Conservation (phyloP, 805 yeast species). For the Monosporozyma aerobia region DNA sequence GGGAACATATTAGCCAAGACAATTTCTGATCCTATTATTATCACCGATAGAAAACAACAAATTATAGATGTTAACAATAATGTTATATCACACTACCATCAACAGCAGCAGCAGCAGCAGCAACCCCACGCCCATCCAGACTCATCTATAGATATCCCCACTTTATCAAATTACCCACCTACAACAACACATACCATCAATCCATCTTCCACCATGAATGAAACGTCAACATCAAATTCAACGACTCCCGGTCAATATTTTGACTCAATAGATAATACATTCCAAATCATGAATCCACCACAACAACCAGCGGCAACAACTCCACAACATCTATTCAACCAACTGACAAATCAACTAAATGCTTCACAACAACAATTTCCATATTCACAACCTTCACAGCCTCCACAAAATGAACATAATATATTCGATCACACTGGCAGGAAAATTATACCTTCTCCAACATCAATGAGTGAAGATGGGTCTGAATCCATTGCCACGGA, state of each 20-base stretch:
- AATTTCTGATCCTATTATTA: conserved; percentile 68
- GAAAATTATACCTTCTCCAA: conserved; percentile 44
- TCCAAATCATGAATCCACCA: neutral
- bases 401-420: neutral
- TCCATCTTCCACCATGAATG: neutral
- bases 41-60: conserved; percentile 79
- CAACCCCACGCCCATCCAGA: neutral
- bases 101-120: neutral
- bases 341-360: neutral
- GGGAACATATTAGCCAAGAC: conserved; percentile 65
- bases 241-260: neutral
- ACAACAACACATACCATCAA: neutral
- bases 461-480: conserved; percentile 52
- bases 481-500: conserved; percentile 36
- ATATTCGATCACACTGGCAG: neutral
- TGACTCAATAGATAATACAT: neutral
- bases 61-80: neutral
- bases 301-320: neutral
- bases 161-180: conserved; percentile 1
- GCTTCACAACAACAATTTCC: neutral
- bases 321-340: neutral
- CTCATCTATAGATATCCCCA: conserved; percentile 1
- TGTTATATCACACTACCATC: neutral
- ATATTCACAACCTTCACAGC: conserved; percentile 11
- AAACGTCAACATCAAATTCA: neutral